These are phyloP conservation scores for Venturiaceae sp. DNA, from an alignment of 2,329 filamentous ascomycete species.

Conservation along the genomic window DNA sequence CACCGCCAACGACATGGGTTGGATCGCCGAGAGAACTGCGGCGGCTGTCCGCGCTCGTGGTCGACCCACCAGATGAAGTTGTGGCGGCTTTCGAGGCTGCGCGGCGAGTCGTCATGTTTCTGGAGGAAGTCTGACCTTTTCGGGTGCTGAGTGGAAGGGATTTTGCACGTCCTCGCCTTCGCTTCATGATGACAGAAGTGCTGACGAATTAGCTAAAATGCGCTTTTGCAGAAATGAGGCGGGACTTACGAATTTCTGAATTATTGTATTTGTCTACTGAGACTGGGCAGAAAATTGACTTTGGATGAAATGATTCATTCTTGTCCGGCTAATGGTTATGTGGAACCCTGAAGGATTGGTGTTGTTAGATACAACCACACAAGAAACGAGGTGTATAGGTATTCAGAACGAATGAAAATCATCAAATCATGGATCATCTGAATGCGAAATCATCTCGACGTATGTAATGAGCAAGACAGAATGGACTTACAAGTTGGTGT, in stretches of 20 bases:
- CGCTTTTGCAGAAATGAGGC: constrained; percentile 5
- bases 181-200: not conserved
- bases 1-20: constrained; percentile 1
- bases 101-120: constrained; percentile 37
- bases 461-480: not conserved
- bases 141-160: constrained; percentile 8
- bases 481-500: not conserved
- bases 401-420: not conserved
- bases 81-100: constrained; percentile 23
- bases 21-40: constrained; percentile 25
- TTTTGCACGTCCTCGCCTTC: not conserved
- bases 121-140: constrained; percentile 6
- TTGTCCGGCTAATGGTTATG: not conserved
- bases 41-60: constrained; percentile 25
- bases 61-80: constrained; percentile 18
- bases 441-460: not conserved
- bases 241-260: not conserved
- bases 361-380: not conserved
- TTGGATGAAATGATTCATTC: not conserved
- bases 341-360: not conserved
- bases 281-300: not conserved
- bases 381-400: not conserved
- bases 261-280: not conserved
- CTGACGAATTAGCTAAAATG: not conserved
- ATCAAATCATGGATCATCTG: not conserved